phyloP scores from a whole-genome alignment of 257 asterid species.

The Solanum pennellii region DNA sequence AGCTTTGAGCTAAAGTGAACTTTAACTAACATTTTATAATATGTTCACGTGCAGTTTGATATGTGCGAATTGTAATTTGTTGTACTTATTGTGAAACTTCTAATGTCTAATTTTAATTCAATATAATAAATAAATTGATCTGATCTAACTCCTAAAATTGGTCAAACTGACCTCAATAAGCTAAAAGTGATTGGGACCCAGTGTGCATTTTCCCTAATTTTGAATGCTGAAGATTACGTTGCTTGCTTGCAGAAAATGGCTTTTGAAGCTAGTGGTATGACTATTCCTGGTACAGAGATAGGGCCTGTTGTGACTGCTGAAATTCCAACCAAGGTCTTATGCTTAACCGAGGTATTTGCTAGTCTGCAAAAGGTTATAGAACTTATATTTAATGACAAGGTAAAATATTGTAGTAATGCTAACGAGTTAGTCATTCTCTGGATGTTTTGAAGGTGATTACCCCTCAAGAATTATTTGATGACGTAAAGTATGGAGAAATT shows the following conservation, averaged over 20 bases:
- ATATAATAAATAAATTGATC: neutral
- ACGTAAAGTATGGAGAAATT: slow-evolving; percentile 53
- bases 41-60: neutral
- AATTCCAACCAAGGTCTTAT: slow-evolving; percentile 53
- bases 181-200: neutral
- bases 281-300: slow-evolving; percentile 10
- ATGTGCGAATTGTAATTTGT: neutral
- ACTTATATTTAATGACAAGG: neutral
- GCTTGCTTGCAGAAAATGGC: slow-evolving; percentile 39
- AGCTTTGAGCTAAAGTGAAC: neutral
- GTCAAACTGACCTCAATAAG: neutral
- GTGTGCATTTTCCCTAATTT: neutral
- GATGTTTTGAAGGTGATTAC: slow-evolving; percentile 30
- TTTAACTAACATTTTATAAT: neutral
- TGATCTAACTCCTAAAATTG: neutral
- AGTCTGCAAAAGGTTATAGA: neutral
- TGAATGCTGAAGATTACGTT: neutral
- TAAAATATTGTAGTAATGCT: neutral
- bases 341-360: slow-evolving; percentile 47
- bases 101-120: neutral
- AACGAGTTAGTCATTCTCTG: neutral
- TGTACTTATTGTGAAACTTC: neutral
- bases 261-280: slow-evolving; percentile 32
- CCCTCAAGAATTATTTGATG: slow-evolving; percentile 45
- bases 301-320: slow-evolving; percentile 16